Percentiles rank a stretch among this genome's conserved stretches.
These are phyloP conservation scores for Hygrophila difformis DNA, from an alignment of 257 asterid genomes.

Conservation along the genomic window DNA sequence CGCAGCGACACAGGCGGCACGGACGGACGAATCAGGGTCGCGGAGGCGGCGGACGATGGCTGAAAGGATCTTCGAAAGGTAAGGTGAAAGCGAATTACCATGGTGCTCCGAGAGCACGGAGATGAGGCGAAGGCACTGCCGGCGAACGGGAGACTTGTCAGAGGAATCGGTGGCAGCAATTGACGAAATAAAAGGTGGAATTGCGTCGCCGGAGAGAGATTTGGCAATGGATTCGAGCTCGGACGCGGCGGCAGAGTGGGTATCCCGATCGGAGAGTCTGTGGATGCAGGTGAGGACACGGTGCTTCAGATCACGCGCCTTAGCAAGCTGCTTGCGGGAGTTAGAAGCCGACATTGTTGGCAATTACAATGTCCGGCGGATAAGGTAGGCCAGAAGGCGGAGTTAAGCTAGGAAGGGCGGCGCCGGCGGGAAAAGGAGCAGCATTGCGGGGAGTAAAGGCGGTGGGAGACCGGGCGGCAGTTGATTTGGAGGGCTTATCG, in stretches of 20 bases:
- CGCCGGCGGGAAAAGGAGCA: no score
- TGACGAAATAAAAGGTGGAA: constrained; percentile 59
- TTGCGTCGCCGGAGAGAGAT: constrained; percentile 44
- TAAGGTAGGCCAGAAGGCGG: no score
- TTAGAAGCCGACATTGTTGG: constrained; percentile 35
- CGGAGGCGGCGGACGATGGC: constrained; percentile 76
- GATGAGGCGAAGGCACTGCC: constrained; percentile 69
- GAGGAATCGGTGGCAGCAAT: constrained; percentile 73
- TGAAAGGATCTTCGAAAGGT: constrained; percentile 65
- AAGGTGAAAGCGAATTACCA: constrained; percentile 55
- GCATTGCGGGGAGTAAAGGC: no score
- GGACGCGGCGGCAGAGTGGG: constrained; percentile 65
- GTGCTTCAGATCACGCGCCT: constrained; percentile 67
- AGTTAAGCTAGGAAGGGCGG: no score
- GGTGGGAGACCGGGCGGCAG: no score
- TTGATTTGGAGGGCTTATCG: no score
- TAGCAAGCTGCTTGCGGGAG: constrained; percentile 38
- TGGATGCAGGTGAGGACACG: constrained; percentile 75
- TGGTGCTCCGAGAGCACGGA: constrained; percentile 61
- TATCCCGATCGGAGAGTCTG: constrained; percentile 91
- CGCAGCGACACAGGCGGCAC: constrained; percentile 68
- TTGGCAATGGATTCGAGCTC: constrained; percentile 76
- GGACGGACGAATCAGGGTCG: constrained; percentile 70
- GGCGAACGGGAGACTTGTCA: constrained; percentile 71
- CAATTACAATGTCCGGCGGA: background rate